These are phyloP conservation scores for Lactifluus piperatus DNA, from an alignment of 768 basidiomycete genomes.

Conservation along the genomic window DNA sequence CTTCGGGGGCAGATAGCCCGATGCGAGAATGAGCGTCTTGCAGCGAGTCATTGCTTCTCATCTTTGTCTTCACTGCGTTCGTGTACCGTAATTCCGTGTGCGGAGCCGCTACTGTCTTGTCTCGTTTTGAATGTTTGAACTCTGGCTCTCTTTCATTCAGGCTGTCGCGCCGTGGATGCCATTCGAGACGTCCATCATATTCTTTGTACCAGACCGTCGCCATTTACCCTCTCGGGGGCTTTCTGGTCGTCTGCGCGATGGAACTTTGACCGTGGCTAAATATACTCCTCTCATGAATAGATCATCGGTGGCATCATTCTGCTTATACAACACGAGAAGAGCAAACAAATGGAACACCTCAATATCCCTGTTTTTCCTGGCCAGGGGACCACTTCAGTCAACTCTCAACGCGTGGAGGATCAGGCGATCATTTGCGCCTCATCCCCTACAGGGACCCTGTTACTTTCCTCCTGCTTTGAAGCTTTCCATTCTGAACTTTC, in stretches of 20 bases:
- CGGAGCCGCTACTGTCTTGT: not conserved
- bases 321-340: not conserved
- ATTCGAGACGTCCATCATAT: not conserved
- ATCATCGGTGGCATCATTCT: not conserved
- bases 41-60: no score
- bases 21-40: not conserved
- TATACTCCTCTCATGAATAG: not conserved
- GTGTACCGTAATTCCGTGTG: not conserved
- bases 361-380: constrained; percentile 48
- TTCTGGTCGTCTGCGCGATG: not conserved
- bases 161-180: not conserved
- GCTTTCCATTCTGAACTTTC: constrained; percentile 42
- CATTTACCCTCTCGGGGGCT: not conserved
- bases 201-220: not conserved
- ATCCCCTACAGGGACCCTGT: constrained; percentile 33
- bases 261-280: not conserved
- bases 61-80: not conserved
- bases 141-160: not conserved
- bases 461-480: constrained; percentile 44
- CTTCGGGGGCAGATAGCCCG: not conserved
- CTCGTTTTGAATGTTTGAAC: not conserved
- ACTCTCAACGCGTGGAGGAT: constrained; percentile 27
- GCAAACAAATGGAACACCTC: constrained; percentile 3
- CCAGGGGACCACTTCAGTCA: constrained; percentile 38
- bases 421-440: constrained; percentile 36